These are phyloP conservation scores for Candida manassasensis DNA, from an alignment of 805 yeast species.

Conservation along the genomic window DNA sequence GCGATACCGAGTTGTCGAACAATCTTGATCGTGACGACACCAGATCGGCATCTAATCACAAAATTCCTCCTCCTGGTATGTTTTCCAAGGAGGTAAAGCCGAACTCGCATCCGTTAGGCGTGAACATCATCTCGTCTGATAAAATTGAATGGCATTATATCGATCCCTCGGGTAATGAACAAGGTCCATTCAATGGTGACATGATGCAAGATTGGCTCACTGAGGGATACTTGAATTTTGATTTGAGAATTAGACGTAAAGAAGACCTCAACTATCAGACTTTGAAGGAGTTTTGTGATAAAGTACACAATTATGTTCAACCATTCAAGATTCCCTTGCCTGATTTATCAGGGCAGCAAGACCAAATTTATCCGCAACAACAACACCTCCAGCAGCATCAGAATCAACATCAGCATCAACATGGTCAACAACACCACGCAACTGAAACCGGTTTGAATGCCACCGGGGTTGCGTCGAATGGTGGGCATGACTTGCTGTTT, in stretches of 20 bases:
- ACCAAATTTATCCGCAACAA: conserved; percentile 4
- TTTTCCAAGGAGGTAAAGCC: conserved; percentile 3
- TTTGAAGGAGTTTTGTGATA: conserved; percentile 48
- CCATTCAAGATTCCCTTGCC: conserved; percentile 66
- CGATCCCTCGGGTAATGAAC: conserved; percentile 65
- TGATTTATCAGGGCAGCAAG: conserved; percentile 11
- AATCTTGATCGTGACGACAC: background rate
- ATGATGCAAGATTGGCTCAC: conserved; percentile 78
- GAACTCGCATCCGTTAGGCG: background rate
- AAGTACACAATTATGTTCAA: conserved; percentile 42
- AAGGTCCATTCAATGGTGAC: conserved; percentile 75
- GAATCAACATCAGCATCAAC: conserved; percentile 5
- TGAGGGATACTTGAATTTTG: conserved; percentile 52
- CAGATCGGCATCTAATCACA: background rate
- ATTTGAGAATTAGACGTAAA: conserved; percentile 53
- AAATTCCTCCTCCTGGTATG: conserved; percentile 19
- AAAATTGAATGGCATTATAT: conserved; percentile 64
- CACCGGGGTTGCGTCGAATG: conserved; percentile 1
- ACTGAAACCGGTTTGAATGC: conserved; percentile 5
- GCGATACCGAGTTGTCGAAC: background rate
- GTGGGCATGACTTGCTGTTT: conserved; percentile 4
- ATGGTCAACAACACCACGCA: background rate
- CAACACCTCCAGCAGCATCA: conserved; percentile 3
- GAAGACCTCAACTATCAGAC: conserved; percentile 49
- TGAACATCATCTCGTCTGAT: conserved; percentile 26